Evolutionary conservation across 1,284 basidiomycete species (phyloP).

Genomic region (Phylloboletellus chloephorus): DNA sequence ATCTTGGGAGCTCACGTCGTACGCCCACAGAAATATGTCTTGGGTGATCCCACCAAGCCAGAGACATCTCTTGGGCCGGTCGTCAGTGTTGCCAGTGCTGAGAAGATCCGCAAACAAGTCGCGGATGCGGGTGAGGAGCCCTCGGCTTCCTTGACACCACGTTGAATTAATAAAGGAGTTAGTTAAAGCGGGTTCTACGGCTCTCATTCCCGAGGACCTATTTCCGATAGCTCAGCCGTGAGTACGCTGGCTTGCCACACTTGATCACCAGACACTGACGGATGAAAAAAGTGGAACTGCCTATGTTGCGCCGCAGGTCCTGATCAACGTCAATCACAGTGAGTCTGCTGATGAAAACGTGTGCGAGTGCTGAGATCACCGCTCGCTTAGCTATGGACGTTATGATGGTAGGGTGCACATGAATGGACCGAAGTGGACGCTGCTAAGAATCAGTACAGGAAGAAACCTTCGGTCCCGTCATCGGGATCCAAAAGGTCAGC

Average conservation of each 20-base stretch:
- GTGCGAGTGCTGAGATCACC: conserved; percentile 3
- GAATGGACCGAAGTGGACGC: background rate
- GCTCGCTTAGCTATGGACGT: conserved; percentile 74
- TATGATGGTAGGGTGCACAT: conserved; percentile 63
- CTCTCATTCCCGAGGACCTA: conserved; percentile 65
- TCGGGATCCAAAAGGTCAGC: conserved; percentile 83
- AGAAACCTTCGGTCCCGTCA: conserved; percentile 86
- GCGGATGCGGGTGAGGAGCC: conserved; percentile 61
- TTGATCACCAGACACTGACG: conserved; percentile 1
- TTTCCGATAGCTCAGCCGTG: conserved; percentile 70
- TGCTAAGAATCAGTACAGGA: conserved; percentile 40
- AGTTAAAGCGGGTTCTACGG: conserved; percentile 76
- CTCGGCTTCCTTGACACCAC: background rate
- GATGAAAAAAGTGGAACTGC: conserved; percentile 59
- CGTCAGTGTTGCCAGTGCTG: conserved; percentile 79
- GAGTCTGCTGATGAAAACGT: conserved; percentile 28
- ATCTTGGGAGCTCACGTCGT: background rate
- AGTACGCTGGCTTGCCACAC: conserved; percentile 19
- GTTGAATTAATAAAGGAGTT: background rate
- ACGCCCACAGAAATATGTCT: conserved; percentile 57
- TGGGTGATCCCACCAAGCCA: conserved; percentile 78
- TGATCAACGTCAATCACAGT: conserved; percentile 86
- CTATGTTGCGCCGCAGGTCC: conserved; percentile 84
- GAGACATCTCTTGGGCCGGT: conserved; percentile 87
- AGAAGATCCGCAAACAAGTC: conserved; percentile 81